Conservation (phyloP, 192 early-diverging fungal genomes). For the Helicostylum pulchrum region DNA sequence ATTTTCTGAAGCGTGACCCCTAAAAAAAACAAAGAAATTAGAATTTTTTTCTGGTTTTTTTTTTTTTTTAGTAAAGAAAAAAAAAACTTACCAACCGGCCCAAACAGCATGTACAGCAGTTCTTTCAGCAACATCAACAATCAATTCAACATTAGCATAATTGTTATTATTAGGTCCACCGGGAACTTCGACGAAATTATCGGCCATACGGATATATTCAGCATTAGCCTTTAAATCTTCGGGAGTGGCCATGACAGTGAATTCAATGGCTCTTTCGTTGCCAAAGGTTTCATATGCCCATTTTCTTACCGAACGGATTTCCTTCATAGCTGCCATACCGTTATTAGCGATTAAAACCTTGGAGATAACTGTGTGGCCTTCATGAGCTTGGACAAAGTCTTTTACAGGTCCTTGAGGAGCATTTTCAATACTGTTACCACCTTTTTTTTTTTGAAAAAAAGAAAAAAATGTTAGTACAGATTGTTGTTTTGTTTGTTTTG, state of each 20-base stretch:
- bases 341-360: conserved; percentile 98
- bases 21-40: conserved; percentile 20
- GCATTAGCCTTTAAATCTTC: conserved; percentile 97
- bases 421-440: conserved; percentile 64
- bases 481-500: no score
- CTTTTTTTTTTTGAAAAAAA: conserved; percentile 38
- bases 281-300: conserved; percentile 99
- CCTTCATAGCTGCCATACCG: conserved; percentile 99
- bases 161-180: conserved; percentile 98
- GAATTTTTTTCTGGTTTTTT: neutral
- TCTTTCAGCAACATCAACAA: conserved; percentile 96
- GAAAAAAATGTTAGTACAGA: no score
- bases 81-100: conserved; percentile 79
- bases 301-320: conserved; percentile 95
- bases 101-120: conserved; percentile 93
- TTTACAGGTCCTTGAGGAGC: conserved; percentile 65
- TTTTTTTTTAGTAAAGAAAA: conserved; percentile 4
- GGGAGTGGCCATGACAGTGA: conserved; percentile 97
- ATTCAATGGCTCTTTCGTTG: conserved; percentile 90
- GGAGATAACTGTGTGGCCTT: conserved; percentile 85
- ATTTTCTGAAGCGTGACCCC: conserved; percentile 99
- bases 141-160: conserved; percentile 97
- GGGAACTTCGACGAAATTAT: conserved; percentile 97
- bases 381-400: conserved; percentile 73
- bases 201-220: conserved; percentile 99